phyloP scores from a whole-genome alignment of 768 basidiomycete genomes.

The Zangia roseola region DNA sequence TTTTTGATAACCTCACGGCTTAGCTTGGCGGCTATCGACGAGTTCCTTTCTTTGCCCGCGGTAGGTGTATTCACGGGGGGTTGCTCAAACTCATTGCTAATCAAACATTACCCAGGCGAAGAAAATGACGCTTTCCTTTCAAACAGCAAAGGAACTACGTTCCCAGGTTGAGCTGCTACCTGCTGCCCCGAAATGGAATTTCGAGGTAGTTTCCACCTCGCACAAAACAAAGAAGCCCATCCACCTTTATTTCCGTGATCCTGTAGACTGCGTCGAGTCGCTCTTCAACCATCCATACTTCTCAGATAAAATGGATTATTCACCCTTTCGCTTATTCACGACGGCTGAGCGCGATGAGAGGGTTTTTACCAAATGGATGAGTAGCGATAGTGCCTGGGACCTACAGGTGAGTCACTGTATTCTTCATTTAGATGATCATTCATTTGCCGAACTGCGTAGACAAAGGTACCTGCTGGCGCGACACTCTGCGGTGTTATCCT shows the following conservation, averaged over 20 bases:
- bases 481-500: no score
- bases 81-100: no score
- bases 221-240: slow-evolving; percentile 17
- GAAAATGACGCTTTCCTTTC: slow-evolving; percentile 18
- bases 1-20: no score
- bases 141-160: slow-evolving; percentile 27
- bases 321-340: no score
- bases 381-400: slow-evolving; percentile 19
- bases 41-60: no score
- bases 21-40: no score
- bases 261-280: slow-evolving; percentile 21
- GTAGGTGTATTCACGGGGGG: no score
- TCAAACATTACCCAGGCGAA: not conserved
- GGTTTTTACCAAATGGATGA: slow-evolving; percentile 17
- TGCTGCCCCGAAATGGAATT: slow-evolving; percentile 26
- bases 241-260: slow-evolving; percentile 3
- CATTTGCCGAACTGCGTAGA: no score
- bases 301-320: no score
- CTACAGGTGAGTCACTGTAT: slow-evolving; percentile 29
- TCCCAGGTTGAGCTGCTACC: slow-evolving; percentile 27
- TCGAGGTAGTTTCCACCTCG: slow-evolving; percentile 2
- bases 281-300: slow-evolving; percentile 16
- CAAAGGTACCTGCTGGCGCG: no score
- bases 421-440: no score
- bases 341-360: no score